Evolutionary conservation across 495 filamentous ascomycete species (phyloP), one percentile per base, ranked within the genome.

Genomic region (Aspergillus nanangensis): DNA sequence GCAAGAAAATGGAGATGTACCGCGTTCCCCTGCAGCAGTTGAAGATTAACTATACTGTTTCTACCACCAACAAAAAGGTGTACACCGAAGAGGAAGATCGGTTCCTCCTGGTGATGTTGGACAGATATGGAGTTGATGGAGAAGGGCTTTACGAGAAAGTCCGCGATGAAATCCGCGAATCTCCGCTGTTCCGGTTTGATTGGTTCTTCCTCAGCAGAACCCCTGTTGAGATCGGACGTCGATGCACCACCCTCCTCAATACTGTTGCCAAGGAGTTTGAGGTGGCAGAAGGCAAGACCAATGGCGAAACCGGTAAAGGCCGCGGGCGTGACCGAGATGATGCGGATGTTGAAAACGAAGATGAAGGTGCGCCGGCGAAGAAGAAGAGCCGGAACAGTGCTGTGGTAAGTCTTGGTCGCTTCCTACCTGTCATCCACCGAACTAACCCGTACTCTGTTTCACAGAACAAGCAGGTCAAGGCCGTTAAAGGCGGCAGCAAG

Each of bases 81-180:
- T 99, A 99, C 60, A 96, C 93, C 0, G 94, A 97, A 59, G 94
- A 99, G 59, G 94, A 99, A 66, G 94, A 99, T 58, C 82, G 94
- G 9, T 99, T 99, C 69, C 72, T 99, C 39, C 75, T 99, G 22
- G 91, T 97, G 29, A 86, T 95, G 70, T 68, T 99, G 3, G 90
- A 99, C 62, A 84, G 82, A 64, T 87, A 86, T 56, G 94, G 94
- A 15, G 79, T 97, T 10, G 88, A 95, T 42, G 85, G 84, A 2
- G 90, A 93, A 56, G 79, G 80, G 22, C 78, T 95, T 41, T 89
- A 88, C 53, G 89, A 95, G 50, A 82, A 79, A 57, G 92, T 96
- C 53, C 81, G 90, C 13, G 88, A 93, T 46, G 89, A 92, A 57
- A 95, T 99, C 50, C 83, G 93, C 8, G 93, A 99, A 51, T 90